Percentiles rank a stretch among this genome's conserved stretches.
Conservation (phyloP, 2,329 filamentous ascomycete genomes). For the Hypoxylon sp. region DNA sequence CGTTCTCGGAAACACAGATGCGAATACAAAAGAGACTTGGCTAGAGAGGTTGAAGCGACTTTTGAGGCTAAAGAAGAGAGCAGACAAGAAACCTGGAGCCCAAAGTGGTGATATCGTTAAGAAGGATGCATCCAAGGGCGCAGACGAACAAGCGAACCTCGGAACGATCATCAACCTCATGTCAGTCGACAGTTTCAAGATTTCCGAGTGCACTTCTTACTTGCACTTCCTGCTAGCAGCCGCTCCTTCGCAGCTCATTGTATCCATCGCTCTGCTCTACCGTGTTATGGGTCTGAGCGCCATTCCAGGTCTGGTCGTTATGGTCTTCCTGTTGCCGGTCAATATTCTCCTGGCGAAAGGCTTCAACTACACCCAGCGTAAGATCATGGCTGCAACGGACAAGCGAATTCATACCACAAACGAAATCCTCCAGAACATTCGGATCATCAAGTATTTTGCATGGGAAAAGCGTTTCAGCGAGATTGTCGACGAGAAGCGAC, state of each 20-base stretch:
- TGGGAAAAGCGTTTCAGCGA: slow-evolving; percentile 94
- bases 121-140: slow-evolving; percentile 55
- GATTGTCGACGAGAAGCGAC: slow-evolving; percentile 90
- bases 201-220: slow-evolving; percentile 94
- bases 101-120: slow-evolving; percentile 55
- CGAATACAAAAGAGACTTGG: slow-evolving; percentile 59
- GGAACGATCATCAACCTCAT: slow-evolving; percentile 99
- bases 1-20: slow-evolving; percentile 72
- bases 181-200: slow-evolving; percentile 99
- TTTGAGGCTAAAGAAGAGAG: slow-evolving; percentile 74
- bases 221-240: slow-evolving; percentile 95
- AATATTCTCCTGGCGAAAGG: slow-evolving; percentile 90
- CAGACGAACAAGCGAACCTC: slow-evolving; percentile 85
- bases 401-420: slow-evolving; percentile 97
- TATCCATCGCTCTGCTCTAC: slow-evolving; percentile 87
- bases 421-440: slow-evolving; percentile 95
- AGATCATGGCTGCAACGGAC: slow-evolving; percentile 93
- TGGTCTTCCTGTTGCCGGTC: slow-evolving; percentile 88
- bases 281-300: slow-evolving; percentile 92
- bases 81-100: slow-evolving; percentile 61
- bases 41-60: slow-evolving; percentile 67
- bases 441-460: slow-evolving; percentile 99
- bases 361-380: slow-evolving; percentile 89
- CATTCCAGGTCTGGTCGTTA: slow-evolving; percentile 91
- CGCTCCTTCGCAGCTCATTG: slow-evolving; percentile 87